These are phyloP conservation scores for Coniochaeta sp. DNA, from an alignment of 2,329 filamentous ascomycete species.

Conservation along the genomic window DNA sequence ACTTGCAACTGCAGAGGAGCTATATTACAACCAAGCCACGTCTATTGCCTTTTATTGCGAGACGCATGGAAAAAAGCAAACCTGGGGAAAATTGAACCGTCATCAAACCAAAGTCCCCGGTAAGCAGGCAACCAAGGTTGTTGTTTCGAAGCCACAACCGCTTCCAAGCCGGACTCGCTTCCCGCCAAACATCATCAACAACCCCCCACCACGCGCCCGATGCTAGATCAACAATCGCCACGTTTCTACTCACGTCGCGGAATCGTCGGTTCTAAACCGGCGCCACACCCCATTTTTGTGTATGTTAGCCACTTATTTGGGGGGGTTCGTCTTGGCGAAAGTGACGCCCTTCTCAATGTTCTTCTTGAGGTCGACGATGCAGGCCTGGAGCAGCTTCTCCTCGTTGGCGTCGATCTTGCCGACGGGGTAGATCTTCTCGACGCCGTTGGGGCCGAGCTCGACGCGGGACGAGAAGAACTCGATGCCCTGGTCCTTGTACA, in stretches of 20 bases:
- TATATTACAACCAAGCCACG: slow-evolving; percentile 9
- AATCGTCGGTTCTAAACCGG: no score
- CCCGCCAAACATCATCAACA: neutral
- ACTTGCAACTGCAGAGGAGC: slow-evolving; percentile 6
- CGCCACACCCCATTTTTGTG: no score
- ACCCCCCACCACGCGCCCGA: neutral
- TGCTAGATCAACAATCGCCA: no score
- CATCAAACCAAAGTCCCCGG: neutral
- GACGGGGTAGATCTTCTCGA: slow-evolving; percentile 84
- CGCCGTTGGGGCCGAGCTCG: slow-evolving; percentile 93
- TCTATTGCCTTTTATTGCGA: neutral
- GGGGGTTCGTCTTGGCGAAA: slow-evolving; percentile 53
- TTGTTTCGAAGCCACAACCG: neutral
- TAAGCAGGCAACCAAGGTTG: neutral
- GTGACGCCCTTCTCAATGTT: slow-evolving; percentile 88
- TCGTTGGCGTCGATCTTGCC: slow-evolving; percentile 80
- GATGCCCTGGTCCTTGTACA: slow-evolving; percentile 97
- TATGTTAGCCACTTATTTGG: slow-evolving; percentile 51
- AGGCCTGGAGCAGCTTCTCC: slow-evolving; percentile 82
- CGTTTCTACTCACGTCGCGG: no score
- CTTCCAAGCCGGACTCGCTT: neutral
- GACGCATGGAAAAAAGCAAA: neutral
- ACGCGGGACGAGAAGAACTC: slow-evolving; percentile 96
- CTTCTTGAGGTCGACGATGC: slow-evolving; percentile 77
- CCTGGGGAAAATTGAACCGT: neutral